These are phyloP conservation scores for Phytophthora chlamydospora DNA, from an alignment of 352 stramenopile species.

Conservation along the genomic window DNA sequence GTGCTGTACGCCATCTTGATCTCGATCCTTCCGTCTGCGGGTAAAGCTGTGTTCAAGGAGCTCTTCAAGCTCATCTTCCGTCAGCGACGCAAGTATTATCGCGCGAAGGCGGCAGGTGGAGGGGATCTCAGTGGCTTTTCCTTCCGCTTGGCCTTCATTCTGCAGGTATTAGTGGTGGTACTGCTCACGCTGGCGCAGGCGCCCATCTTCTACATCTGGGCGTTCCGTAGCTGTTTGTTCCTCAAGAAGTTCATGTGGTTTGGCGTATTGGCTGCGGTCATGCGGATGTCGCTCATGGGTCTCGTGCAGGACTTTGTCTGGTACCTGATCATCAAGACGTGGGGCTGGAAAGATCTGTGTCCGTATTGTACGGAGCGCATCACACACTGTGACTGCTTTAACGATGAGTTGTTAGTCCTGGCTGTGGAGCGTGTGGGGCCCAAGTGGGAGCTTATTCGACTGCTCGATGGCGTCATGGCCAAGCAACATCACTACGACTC, in stretches of 20 bases:
- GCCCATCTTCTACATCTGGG: slow-evolving; percentile 75
- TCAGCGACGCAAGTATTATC: slow-evolving; percentile 72
- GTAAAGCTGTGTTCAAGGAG: slow-evolving; percentile 78
- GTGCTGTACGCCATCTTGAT: slow-evolving; percentile 62
- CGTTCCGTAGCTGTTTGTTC: slow-evolving; percentile 64
- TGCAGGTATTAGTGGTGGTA: slow-evolving; percentile 59
- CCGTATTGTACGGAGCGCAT: slow-evolving; percentile 71
- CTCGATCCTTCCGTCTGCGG: slow-evolving; percentile 55
- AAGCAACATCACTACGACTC: slow-evolving; percentile 49
- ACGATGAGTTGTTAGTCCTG: slow-evolving; percentile 68
- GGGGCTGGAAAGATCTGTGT: slow-evolving; percentile 66
- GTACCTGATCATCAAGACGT: slow-evolving; percentile 64
- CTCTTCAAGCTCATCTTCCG: slow-evolving; percentile 81
- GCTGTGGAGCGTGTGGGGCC: slow-evolving; percentile 60
- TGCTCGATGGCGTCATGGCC: slow-evolving; percentile 57
- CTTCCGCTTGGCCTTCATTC: slow-evolving; percentile 61
- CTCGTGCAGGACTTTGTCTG: slow-evolving; percentile 55
- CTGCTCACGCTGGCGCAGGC: slow-evolving; percentile 55
- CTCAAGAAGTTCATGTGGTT: slow-evolving; percentile 76
- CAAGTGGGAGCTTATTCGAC: slow-evolving; percentile 71
- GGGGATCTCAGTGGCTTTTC: slow-evolving; percentile 50
- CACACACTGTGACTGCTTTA: slow-evolving; percentile 71
- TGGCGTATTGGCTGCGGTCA: slow-evolving; percentile 56
- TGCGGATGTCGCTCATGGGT: slow-evolving; percentile 61
- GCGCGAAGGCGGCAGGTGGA: slow-evolving; percentile 48